phyloP scores from a whole-genome alignment of 805 yeast genomes.

The Wickerhamiella sergipiensis region DNA sequence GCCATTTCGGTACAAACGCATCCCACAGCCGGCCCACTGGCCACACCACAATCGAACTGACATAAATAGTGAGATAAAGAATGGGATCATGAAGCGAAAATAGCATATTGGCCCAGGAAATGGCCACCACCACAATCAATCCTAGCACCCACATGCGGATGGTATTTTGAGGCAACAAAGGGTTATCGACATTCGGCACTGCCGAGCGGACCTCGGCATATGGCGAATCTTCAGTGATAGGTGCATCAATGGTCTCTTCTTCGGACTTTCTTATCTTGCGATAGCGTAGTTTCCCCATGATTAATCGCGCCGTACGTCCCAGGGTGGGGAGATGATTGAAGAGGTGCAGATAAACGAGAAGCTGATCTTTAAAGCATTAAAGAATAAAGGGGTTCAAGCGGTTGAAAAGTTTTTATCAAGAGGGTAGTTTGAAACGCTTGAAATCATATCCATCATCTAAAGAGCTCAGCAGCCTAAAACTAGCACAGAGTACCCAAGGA shows the following conservation, averaged over 20 bases:
- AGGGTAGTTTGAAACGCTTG: no score
- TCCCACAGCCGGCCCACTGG: conserved; percentile 48
- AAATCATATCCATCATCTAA: no score
- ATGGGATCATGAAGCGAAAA: conserved; percentile 47
- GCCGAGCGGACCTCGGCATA: conserved; percentile 57
- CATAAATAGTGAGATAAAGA: conserved; percentile 37
- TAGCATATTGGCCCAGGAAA: conserved; percentile 45
- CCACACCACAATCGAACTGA: conserved; percentile 48
- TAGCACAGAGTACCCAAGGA: no score
- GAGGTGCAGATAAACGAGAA: no score
- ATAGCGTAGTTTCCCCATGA: background rate
- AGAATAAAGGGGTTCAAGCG: no score
- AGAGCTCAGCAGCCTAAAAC: no score
- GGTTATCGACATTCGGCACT: conserved; percentile 46
- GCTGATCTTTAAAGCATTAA: no score
- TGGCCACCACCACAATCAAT: conserved; percentile 38
- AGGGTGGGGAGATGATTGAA: no score
- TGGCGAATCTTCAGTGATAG: conserved; percentile 30
- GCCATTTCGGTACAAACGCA: conserved; percentile 23
- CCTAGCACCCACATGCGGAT: conserved; percentile 44
- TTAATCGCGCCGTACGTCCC: background rate
- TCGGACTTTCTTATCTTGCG: background rate
- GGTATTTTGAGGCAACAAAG: conserved; percentile 36
- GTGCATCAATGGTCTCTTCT: background rate
- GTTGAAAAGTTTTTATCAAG: no score